Percentiles rank a stretch among this genome's conserved stretches.
These are phyloP conservation scores for Macrophomina pseudophaseolina DNA, from an alignment of 2,329 filamentous ascomycete genomes.

Conservation along the genomic window DNA sequence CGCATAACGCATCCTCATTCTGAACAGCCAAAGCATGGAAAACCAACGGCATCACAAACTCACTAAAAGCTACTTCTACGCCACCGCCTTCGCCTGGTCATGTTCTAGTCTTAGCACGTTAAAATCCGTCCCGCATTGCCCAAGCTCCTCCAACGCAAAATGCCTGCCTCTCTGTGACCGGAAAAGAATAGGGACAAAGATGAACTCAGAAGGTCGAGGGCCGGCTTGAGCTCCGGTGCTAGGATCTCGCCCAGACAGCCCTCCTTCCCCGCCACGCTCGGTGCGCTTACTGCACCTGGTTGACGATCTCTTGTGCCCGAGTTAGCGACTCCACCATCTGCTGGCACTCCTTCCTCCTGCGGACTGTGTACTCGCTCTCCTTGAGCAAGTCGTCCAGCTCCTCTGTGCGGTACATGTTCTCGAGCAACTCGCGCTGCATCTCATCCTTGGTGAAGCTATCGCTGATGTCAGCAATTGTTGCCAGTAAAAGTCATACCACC, in stretches of 20 bases:
- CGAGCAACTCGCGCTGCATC: conserved; percentile 95
- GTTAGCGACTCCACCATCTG: conserved; percentile 96
- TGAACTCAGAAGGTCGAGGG: not conserved
- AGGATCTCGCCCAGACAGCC: not conserved
- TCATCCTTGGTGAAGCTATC: conserved; percentile 90
- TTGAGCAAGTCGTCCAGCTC: conserved; percentile 93
- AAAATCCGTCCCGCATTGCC: conserved; percentile 5
- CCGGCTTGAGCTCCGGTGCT: conserved; percentile 5
- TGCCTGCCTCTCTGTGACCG: conserved; percentile 16
- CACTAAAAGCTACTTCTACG: conserved; percentile 12
- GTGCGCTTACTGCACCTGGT: conserved; percentile 63
- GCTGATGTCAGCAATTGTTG: conserved; percentile 28
- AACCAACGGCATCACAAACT: conserved; percentile 19
- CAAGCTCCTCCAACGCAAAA: conserved; percentile 23
- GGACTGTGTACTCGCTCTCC: conserved; percentile 96
- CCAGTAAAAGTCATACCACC: not conserved
- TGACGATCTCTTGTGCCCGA: conserved; percentile 94
- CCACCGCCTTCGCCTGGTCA: conserved; percentile 23
- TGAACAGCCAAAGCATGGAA: conserved; percentile 10
- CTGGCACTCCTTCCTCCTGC: conserved; percentile 95
- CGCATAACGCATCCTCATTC: conserved; percentile 19
- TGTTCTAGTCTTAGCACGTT: conserved; percentile 26
- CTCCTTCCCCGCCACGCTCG: conserved; percentile 10
- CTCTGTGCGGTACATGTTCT: conserved; percentile 94
- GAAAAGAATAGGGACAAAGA: conserved; percentile 18